These are phyloP conservation scores for Plasmodium gonderi DNA, from an alignment of 169 alveolate genomes.

Conservation along the genomic window DNA sequence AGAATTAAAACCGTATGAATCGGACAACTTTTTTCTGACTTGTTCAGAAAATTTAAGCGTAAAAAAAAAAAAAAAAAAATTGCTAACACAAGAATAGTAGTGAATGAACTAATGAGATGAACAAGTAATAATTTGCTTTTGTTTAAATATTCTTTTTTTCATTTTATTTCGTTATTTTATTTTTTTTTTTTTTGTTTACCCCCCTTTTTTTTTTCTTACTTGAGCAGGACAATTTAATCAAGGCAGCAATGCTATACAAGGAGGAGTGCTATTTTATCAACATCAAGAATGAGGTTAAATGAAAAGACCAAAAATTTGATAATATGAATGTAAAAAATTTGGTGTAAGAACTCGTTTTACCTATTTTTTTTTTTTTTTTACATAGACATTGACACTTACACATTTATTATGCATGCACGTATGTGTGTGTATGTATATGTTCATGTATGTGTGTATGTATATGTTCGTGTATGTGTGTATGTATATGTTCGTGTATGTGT, in stretches of 20 bases:
- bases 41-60: conserved; percentile 55
- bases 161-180: no score
- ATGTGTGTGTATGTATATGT: no score
- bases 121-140: not conserved
- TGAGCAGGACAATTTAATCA: conserved; percentile 26
- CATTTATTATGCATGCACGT: no score
- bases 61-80: not conserved
- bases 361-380: no score
- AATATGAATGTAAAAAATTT: not conserved
- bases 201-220: not conserved
- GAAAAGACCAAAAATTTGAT: not conserved
- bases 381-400: no score
- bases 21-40: conserved; percentile 41
- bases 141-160: not conserved
- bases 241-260: conserved; percentile 35
- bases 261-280: conserved; percentile 49
- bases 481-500: no score
- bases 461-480: no score
- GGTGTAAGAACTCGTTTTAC: not conserved
- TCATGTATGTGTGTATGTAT: no score
- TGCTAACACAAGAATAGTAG: not conserved
- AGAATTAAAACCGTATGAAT: conserved; percentile 9
- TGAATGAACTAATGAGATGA: not conserved
- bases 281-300: conserved; percentile 41
- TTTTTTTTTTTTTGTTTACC: no score